A percentile compares a stretch with the other conserved stretches of the same genome.
Conservation (phyloP, 129 eudicot species). For the Tagetes erecta region DNA sequence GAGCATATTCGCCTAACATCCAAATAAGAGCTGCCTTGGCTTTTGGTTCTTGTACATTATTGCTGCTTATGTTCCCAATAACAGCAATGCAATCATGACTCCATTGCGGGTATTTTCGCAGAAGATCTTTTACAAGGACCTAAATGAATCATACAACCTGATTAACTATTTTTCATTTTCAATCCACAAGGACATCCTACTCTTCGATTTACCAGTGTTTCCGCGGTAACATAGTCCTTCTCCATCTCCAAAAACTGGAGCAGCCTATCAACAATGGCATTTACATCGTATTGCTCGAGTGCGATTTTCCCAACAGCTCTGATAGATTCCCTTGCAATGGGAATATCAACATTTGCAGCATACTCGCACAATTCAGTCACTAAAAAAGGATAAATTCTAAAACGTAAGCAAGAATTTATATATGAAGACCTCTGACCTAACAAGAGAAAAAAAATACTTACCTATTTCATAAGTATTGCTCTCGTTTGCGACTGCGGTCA, state of each 20-base stretch:
- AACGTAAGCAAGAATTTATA: constrained; percentile 11
- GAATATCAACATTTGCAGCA: constrained; percentile 97
- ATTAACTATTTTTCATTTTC: constrained; percentile 5
- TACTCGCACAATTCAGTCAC: constrained; percentile 98
- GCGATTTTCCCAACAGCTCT: constrained; percentile 99
- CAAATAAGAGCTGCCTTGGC: constrained; percentile 98
- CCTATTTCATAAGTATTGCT: constrained; percentile 96
- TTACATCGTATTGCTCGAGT: constrained; percentile 91
- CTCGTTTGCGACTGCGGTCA: constrained; percentile 95
- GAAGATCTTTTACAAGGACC: constrained; percentile 98
- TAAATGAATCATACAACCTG: constrained; percentile 15
- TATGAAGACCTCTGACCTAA: constrained; percentile 20
- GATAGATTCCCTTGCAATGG: constrained; percentile 96
- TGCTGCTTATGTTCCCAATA: constrained; percentile 97
- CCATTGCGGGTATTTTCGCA: constrained; percentile 98
- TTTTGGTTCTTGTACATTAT: constrained; percentile 91
- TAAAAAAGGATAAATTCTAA: constrained; percentile 30
- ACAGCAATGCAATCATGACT: constrained; percentile 98
- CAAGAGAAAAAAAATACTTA: constrained; percentile 26
- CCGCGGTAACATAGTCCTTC: constrained; percentile 96
- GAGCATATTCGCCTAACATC: constrained; percentile 99
- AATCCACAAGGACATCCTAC: neutral
- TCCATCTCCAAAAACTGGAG: constrained; percentile 99
- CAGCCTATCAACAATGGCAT: constrained; percentile 98
- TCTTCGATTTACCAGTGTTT: constrained; percentile 55